Conservation (phyloP, 805 yeast genomes). For the Lipomyces kockii region DNA sequence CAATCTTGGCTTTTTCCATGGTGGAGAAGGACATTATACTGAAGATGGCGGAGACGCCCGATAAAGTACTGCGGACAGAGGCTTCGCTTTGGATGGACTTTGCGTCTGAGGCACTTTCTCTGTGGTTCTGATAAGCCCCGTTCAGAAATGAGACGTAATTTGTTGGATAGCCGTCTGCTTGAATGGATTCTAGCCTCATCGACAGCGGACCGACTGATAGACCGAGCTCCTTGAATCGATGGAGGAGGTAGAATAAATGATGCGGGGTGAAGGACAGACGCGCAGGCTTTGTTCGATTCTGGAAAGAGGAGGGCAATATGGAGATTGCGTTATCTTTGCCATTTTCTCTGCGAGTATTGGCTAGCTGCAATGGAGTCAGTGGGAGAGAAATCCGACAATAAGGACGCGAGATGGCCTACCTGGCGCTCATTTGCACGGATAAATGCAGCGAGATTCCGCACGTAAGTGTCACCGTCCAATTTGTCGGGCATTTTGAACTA, state of each 20-base stretch:
- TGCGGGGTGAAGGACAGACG: slow-evolving; percentile 64
- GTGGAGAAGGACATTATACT: slow-evolving; percentile 38
- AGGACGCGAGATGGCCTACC: slow-evolving; percentile 28
- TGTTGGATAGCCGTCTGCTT: slow-evolving; percentile 55
- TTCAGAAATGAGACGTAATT: slow-evolving; percentile 60
- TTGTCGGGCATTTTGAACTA: slow-evolving; percentile 29
- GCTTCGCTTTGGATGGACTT: slow-evolving; percentile 40
- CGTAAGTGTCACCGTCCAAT: slow-evolving; percentile 39
- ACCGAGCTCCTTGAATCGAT: slow-evolving; percentile 56
- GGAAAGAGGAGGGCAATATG: slow-evolving; percentile 17
- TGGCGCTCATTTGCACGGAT: slow-evolving; percentile 41
- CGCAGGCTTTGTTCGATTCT: slow-evolving; percentile 12
- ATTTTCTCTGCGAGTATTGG: slow-evolving; percentile 14
- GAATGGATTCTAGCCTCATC: slow-evolving; percentile 61
- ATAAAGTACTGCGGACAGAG: slow-evolving; percentile 47
- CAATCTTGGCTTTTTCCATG: slow-evolving; percentile 34
- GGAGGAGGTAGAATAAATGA: slow-evolving; percentile 65
- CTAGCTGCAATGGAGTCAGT: slow-evolving; percentile 17
- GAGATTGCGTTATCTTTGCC: slow-evolving; percentile 17
- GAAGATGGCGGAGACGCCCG: slow-evolving; percentile 53
- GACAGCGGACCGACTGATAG: slow-evolving; percentile 64
- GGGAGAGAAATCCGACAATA: not conserved
- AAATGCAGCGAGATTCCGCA: slow-evolving; percentile 40
- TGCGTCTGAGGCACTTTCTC: slow-evolving; percentile 35
- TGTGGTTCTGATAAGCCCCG: slow-evolving; percentile 32